Evolutionary conservation across 1,284 basidiomycete genomes (phyloP), one percentile per base, ranked within the genome.

Genomic region (Ustilago bromivora): DNA sequence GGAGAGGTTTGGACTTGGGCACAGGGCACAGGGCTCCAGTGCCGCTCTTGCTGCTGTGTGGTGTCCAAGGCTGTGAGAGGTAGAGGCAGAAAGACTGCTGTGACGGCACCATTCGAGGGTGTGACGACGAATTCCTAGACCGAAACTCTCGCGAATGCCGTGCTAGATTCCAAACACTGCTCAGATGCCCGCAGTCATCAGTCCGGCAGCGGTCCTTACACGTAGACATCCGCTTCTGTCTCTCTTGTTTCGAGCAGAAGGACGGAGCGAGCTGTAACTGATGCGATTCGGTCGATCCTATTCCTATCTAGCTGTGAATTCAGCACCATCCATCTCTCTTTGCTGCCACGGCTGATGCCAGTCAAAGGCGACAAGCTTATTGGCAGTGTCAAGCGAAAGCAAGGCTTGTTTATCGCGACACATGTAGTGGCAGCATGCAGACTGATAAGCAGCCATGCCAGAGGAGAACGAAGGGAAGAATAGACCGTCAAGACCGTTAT

Each of bases 401-500:
- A 17, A 17, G 23, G 3, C 49, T 46, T 32, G 49, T 51, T 28
- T 32, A 51, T 51, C 49, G 49, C 28, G 15, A 28, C 8, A 7
- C 49, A 51, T 7, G 28, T 28, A n/a, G 54, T 13, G 28, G 49
- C 4, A 19, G 23, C 23, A 57, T 46, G 31, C 40, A 56, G 23
- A 56, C 36, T 56, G 54, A 35, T 36, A 56, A 17, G 38, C 3
- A 11, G 28, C 13, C 12, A 1, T 51, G 49, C 23, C 12, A 56
- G 28, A 31, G 13, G 35, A 53, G 52, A 23, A n/a, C 47, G 38
- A 43, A 49, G 52, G 11, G 13, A 56, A 54, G 38, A 28, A 15
- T 32, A 61, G 57, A 38, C 68, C 63, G 68, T 66, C 63, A 66
- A 71, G 68, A 3, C 68, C 68, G 63, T 43, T 66, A 66, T 49